phyloP scores from a whole-genome alignment of 2,329 filamentous ascomycete species.

The Lachnellula suecica region DNA sequence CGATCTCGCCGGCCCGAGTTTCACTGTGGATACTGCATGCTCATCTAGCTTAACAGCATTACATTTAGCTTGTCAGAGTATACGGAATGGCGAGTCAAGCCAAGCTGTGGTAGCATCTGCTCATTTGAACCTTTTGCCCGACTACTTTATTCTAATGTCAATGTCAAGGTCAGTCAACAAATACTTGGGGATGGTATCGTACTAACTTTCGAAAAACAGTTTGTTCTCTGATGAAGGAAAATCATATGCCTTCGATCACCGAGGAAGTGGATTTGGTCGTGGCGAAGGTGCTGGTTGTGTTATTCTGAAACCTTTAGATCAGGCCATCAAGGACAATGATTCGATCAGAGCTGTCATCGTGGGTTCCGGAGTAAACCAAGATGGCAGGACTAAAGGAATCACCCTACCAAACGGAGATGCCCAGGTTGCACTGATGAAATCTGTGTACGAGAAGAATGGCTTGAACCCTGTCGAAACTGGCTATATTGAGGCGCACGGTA shows the following conservation, averaged over 20 bases:
- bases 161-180: conserved; percentile 10
- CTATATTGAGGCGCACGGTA: conserved; percentile 31
- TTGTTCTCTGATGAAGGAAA: conserved; percentile 18
- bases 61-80: conserved; percentile 53
- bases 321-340: conserved; percentile 42
- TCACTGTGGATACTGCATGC: conserved; percentile 54
- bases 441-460: conserved; percentile 14
- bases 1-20: conserved; percentile 53
- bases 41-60: conserved; percentile 54
- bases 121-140: conserved; percentile 29
- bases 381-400: conserved; percentile 45
- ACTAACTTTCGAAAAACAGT: conserved; percentile 25
- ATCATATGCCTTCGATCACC: conserved; percentile 51
- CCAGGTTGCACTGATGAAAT: conserved; percentile 35
- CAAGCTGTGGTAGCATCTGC: conserved; percentile 41
- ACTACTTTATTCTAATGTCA: conserved; percentile 31
- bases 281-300: conserved; percentile 63
- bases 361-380: conserved; percentile 42
- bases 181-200: conserved; percentile 53
- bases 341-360: conserved; percentile 43
- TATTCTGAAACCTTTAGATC: conserved; percentile 55
- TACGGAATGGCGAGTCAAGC: conserved; percentile 45
- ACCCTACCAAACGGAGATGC: conserved; percentile 44
- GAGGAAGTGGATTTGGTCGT: conserved; percentile 61
- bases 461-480: conserved; percentile 17